Evolutionary conservation across 2,329 filamentous ascomycete species (phyloP).

Genomic region (Monosporascus sp.): DNA sequence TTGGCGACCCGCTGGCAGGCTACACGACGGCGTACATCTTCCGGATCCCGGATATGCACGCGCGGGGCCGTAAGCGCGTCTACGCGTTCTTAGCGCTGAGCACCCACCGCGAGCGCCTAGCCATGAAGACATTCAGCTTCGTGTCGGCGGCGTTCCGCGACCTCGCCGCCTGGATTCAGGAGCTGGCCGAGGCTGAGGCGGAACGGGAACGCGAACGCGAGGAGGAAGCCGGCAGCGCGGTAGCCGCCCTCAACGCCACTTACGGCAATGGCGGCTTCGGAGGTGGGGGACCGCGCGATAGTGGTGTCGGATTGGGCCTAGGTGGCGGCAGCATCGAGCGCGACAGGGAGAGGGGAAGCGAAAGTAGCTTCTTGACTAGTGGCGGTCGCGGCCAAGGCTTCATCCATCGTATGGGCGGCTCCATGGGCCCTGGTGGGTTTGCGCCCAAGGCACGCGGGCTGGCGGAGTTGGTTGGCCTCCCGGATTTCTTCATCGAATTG

Average conservation of each 20-base stretch:
- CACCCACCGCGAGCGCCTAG: conserved; percentile 59
- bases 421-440: conserved; percentile 48
- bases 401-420: conserved; percentile 52
- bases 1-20: conserved; percentile 59
- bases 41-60: conserved; percentile 62
- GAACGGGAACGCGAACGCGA: conserved; percentile 46
- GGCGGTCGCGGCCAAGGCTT: conserved; percentile 45
- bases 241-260: conserved; percentile 37
- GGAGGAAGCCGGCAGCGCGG: conserved; percentile 28
- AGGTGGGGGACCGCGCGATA: conserved; percentile 25
- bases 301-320: conserved; percentile 20
- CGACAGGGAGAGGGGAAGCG: conserved; percentile 27
- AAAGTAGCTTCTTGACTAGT: conserved; percentile 52
- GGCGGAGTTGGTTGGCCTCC: conserved; percentile 60
- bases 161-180: conserved; percentile 60
- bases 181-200: conserved; percentile 57
- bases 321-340: conserved; percentile 21
- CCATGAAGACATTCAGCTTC: conserved; percentile 62
- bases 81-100: conserved; percentile 63
- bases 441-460: conserved; percentile 55
- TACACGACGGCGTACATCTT: conserved; percentile 69
- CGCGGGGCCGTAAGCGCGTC: conserved; percentile 62
- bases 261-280: conserved; percentile 36
- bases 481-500: conserved; percentile 64
- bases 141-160: conserved; percentile 59